Percentiles rank a stretch among this genome's conserved stretches.
phyloP scores from a whole-genome alignment of 2,329 filamentous ascomycete genomes.

The Thielaviopsis ethacetica region DNA sequence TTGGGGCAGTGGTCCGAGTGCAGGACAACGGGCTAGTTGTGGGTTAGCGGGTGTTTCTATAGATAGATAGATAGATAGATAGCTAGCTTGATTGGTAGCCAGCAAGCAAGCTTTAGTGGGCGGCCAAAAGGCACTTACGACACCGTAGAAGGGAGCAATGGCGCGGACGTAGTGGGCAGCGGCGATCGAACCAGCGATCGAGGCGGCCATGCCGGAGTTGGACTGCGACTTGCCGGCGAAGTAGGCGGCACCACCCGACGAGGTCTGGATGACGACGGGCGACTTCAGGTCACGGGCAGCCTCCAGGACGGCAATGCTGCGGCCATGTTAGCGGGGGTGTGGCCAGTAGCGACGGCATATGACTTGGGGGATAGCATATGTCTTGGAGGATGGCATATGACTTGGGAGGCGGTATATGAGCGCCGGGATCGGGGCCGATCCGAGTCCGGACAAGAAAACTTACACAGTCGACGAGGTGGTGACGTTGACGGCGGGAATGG shows the following conservation, averaged over 20 bases:
- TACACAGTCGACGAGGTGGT: conserved; percentile 61
- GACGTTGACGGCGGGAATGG: conserved; percentile 84
- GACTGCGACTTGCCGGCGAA: conserved; percentile 80
- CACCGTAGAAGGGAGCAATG: conserved; percentile 70
- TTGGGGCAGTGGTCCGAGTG: conserved; percentile 99
- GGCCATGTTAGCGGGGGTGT: conserved; percentile 52
- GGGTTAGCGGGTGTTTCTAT: neutral
- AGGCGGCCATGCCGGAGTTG: conserved; percentile 70
- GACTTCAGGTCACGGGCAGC: conserved; percentile 83
- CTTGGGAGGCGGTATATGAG: too few relatives aligned
- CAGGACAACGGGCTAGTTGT: conserved; percentile 54
- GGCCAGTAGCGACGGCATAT: neutral
- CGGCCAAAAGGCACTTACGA: conserved; percentile 22
- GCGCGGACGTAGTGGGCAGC: conserved; percentile 87
- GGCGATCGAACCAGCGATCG: conserved; percentile 73
- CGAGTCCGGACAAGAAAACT: neutral
- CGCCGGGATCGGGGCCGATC: too few relatives aligned
- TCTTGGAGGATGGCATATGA: too few relatives aligned
- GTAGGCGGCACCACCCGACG: conserved; percentile 84
- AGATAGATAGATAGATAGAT: too few relatives aligned
- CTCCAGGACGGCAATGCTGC: conserved; percentile 63
- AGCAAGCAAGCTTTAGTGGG: neutral
- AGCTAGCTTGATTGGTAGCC: too few relatives aligned
- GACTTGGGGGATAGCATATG: too few relatives aligned
- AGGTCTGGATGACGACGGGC: conserved; percentile 85